Percentiles rank a stretch among this genome's conserved stretches.
Conservation (phyloP, 176 grass and related monocot genomes). For the Rhynchospora pubera region DNA sequence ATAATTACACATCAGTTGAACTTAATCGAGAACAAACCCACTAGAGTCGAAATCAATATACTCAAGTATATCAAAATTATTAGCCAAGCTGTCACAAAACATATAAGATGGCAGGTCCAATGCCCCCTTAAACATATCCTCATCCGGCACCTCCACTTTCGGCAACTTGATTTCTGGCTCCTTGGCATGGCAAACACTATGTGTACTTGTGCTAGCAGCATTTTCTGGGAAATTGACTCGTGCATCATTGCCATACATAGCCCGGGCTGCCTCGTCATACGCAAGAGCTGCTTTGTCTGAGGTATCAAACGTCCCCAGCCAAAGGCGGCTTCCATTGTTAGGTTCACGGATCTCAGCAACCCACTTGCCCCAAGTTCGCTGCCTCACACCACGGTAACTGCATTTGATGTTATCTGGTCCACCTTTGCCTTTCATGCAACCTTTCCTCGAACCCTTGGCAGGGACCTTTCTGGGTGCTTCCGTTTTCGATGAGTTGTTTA, state of each 20-base stretch:
- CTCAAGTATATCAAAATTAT: slow-evolving; percentile 30
- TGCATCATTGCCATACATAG: slow-evolving; percentile 29
- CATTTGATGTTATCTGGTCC: slow-evolving; percentile 29
- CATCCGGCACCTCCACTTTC: slow-evolving; percentile 1
- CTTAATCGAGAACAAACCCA: background rate
- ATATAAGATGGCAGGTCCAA: slow-evolving; percentile 3
- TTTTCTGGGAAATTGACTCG: slow-evolving; percentile 35
- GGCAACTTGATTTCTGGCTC: background rate
- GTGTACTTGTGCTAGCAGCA: too few species aligned
- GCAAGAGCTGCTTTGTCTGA: slow-evolving; percentile 47
- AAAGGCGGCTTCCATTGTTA: slow-evolving; percentile 33
- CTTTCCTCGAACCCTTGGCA: slow-evolving; percentile 16
- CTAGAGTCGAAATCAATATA: slow-evolving; percentile 25
- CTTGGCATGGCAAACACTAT: background rate
- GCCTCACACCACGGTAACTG: slow-evolving; percentile 52
- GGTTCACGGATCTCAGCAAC: slow-evolving; percentile 58
- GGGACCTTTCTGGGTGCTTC: background rate
- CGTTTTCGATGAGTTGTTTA: background rate
- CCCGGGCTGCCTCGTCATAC: slow-evolving; percentile 40
- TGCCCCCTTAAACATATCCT: background rate
- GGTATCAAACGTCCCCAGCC: slow-evolving; percentile 58
- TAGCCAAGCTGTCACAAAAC: background rate
- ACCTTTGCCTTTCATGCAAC: slow-evolving; percentile 26
- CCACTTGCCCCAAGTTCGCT: slow-evolving; percentile 69
- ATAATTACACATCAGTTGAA: background rate